A percentile compares a stretch with the other conserved stretches of the same genome.
Evolutionary conservation across 2,329 filamentous ascomycete species (phyloP).

Genomic region (Pseudopithomyces chartarum): DNA sequence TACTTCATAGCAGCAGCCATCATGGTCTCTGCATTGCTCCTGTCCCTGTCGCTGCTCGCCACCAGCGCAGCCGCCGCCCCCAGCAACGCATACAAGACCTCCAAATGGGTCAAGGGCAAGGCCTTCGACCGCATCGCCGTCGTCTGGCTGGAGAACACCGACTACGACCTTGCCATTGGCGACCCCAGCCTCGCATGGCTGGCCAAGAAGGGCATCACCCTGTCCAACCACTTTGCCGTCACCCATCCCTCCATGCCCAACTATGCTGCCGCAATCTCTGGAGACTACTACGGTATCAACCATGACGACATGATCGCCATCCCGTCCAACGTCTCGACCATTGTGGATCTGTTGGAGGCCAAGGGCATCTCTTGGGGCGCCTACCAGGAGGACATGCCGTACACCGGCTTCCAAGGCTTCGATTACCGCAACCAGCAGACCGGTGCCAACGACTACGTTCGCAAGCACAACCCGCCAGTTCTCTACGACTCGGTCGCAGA

Average conservation of each 20-base stretch:
- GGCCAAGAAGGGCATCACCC: conserved; percentile 65
- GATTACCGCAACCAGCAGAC: conserved; percentile 65
- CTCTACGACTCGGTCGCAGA: conserved; percentile 69
- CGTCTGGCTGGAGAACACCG: conserved; percentile 80
- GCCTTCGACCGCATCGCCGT: conserved; percentile 73
- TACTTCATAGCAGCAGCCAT: background rate
- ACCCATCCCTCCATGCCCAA: conserved; percentile 77
- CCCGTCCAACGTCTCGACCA: conserved; percentile 45
- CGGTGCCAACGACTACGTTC: conserved; percentile 75
- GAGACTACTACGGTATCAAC: conserved; percentile 75
- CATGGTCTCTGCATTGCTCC: conserved; percentile 14
- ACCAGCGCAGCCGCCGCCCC: background rate
- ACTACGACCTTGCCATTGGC: conserved; percentile 66
- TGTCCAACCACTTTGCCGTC: conserved; percentile 61
- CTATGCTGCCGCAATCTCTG: conserved; percentile 70
- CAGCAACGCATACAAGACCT: conserved; percentile 26
- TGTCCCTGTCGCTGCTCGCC: conserved; percentile 18
- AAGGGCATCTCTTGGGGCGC: conserved; percentile 56
- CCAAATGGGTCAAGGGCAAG: conserved; percentile 69
- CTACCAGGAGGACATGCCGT: conserved; percentile 81
- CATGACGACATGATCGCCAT: conserved; percentile 66
- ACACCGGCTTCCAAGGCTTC: conserved; percentile 70
- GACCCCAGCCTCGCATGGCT: conserved; percentile 67
- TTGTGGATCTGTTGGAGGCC: conserved; percentile 51
- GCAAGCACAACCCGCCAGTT: conserved; percentile 76